These are phyloP conservation scores for Davidsoniella eucalypti DNA, from an alignment of 2,329 filamentous ascomycete genomes.

Conservation along the genomic window DNA sequence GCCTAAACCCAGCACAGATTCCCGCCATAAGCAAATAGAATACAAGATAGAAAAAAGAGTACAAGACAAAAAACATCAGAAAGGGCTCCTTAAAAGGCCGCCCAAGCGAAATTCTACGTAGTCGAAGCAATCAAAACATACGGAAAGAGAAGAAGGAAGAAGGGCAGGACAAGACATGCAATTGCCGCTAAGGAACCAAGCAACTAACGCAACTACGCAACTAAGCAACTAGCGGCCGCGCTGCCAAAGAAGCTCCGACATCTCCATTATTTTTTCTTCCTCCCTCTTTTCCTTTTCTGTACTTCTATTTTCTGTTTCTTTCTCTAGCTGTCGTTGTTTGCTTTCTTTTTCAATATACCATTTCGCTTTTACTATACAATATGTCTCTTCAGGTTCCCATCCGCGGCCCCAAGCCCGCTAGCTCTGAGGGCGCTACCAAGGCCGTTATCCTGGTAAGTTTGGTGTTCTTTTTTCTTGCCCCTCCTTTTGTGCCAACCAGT, in stretches of 20 bases:
- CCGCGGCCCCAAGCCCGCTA: slow-evolving; percentile 28
- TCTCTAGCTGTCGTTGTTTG: slow-evolving; percentile 2
- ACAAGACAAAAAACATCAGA: not conserved
- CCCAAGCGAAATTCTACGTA: no score
- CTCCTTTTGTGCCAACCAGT: not conserved
- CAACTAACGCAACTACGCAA: no score
- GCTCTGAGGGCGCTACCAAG: slow-evolving; percentile 45
- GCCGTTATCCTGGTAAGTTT: slow-evolving; percentile 71
- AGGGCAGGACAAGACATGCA: not conserved
- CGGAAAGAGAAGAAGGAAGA: not conserved
- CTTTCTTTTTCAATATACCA: not conserved
- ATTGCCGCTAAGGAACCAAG: no score
- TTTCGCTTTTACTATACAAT: not conserved
- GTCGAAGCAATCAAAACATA: no score
- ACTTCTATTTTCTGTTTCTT: not conserved
- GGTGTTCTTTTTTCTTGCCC: not conserved
- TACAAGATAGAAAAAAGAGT: not conserved
- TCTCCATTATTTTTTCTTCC: slow-evolving; percentile 2
- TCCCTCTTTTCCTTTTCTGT: slow-evolving; percentile 1
- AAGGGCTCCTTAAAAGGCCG: no score
- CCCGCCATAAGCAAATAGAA: not conserved
- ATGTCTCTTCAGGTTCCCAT: slow-evolving; percentile 31
- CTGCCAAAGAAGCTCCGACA: not conserved
- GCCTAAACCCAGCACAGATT: not conserved
- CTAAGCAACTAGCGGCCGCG: no score